Base-by-base conservation (phyloP, 1,284 basidiomycete species). In the Puccinia polysora region DNA sequence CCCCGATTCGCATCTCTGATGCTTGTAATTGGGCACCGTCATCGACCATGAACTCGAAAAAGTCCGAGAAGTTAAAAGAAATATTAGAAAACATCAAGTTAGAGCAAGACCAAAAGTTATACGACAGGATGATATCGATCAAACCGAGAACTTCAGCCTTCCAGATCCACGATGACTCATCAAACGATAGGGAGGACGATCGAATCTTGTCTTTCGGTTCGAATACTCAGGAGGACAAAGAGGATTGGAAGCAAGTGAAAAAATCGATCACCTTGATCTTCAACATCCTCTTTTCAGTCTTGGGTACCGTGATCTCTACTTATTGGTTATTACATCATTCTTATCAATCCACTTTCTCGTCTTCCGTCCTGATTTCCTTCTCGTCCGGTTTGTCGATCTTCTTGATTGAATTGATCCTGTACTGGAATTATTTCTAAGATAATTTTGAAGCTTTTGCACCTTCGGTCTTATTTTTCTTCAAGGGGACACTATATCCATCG, bases 111-210 rank as follows among this genome's bases (percentile, higher is more conserved):
- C 10, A 45, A 45, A 45, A 45, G 40, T 10, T 10, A 10, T 45
- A 45, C 40, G n/a, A 45, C n/a, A n/a, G n/a, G n/a, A 45, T 45
- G 40, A 45, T 45, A 45, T 45, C n/a, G n/a, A n/a, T n/a, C n/a
- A n/a, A n/a, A n/a, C 40, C 40, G n/a, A 10, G n/a, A 10, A 10
- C n/a, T 45, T n/a, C 40, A 45, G n/a, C n/a, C n/a, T 45, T 10
- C n/a, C n/a, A 45, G 10, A 10, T 45, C 40, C n/a, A 45, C n/a
- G 10, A 45, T n/a, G 10, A 10, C n/a, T 45, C n/a, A 45, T 10
- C 10, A 45, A 10, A 10, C 40, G n/a, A 45, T 45, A 10, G n/a
- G 40, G n/a, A 45, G 40, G n/a, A 45, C 40, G 40, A 45, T n/a
- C n/a, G n/a, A n/a, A n/a, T n/a, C n/a, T n/a, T n/a, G n/a, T n/a